phyloP scores from a whole-genome alignment of 176 grass and related monocot genomes.

The Zoysia japonica region DNA sequence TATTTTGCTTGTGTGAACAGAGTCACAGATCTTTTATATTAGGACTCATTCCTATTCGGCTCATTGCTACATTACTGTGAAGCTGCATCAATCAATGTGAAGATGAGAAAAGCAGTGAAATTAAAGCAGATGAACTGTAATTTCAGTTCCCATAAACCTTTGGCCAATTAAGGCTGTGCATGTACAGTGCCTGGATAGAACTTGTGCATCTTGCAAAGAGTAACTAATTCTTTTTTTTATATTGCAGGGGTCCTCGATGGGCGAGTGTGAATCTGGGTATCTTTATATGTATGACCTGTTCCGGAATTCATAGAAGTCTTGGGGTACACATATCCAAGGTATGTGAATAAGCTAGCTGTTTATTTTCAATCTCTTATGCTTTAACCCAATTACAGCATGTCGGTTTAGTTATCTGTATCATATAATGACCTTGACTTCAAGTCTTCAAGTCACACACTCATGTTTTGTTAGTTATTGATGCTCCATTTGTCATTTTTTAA shows the following conservation, averaged over 20 bases:
- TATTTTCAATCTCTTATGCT: conserved; percentile 21
- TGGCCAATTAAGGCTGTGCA: background rate
- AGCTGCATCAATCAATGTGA: background rate
- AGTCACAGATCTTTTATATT: background rate
- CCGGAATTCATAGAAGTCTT: conserved; percentile 97
- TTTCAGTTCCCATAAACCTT: background rate
- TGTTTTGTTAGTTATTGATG: conserved; percentile 21
- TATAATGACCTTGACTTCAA: conserved; percentile 2
- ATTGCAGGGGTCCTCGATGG: conserved; percentile 89
- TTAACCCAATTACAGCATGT: background rate
- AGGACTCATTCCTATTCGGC: background rate
- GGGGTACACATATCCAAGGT: conserved; percentile 99
- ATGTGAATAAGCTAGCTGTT: conserved; percentile 32
- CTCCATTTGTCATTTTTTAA: background rate
- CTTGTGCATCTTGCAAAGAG: background rate
- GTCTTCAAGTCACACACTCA: background rate
- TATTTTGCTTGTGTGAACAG: conserved; percentile 1
- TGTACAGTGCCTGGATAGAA: background rate
- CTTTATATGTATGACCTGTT: conserved; percentile 98
- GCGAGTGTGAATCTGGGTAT: conserved; percentile 97
- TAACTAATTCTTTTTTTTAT: conserved; percentile 15
- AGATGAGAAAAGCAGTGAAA: background rate
- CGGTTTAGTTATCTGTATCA: conserved; percentile 1
- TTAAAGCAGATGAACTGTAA: background rate
- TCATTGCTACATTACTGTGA: background rate